Conservation (phyloP, 768 basidiomycete genomes). For the Collybia mongolica region DNA sequence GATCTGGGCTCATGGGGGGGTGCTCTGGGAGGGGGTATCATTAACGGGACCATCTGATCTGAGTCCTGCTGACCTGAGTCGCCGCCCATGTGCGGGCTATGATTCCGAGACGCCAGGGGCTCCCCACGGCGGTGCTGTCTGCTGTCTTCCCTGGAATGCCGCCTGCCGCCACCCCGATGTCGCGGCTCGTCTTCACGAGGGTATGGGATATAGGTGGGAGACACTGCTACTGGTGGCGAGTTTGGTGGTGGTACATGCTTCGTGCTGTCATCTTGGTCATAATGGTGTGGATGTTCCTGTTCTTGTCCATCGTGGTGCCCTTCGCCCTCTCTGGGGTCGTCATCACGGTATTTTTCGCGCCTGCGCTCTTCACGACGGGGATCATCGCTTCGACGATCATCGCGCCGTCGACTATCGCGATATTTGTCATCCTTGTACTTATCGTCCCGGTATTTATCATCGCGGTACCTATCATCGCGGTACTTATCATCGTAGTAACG, state of each 20-base stretch:
- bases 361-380: neutral
- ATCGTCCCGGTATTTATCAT: slow-evolving; percentile 3
- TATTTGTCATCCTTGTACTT: slow-evolving; percentile 1
- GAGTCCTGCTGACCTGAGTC: slow-evolving; percentile 19
- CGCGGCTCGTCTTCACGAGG: slow-evolving; percentile 8
- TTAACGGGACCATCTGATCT: slow-evolving; percentile 24
- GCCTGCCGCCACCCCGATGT: slow-evolving; percentile 5
- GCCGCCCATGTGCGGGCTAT: slow-evolving; percentile 14
- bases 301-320: neutral
- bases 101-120: slow-evolving; percentile 9
- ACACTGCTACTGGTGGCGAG: slow-evolving; percentile 5
- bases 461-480: neutral
- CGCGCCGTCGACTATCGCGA: neutral
- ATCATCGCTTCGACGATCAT: neutral
- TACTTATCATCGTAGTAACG: slow-evolving; percentile 5
- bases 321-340: neutral
- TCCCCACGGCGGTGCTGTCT: slow-evolving; percentile 4
- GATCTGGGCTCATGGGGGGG: slow-evolving; percentile 16
- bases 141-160: slow-evolving; percentile 8
- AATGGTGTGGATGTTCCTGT: slow-evolving; percentile 1
- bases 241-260: neutral
- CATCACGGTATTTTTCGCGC: neutral
- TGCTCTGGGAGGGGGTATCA: slow-evolving; percentile 24
- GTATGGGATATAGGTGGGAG: slow-evolving; percentile 15
- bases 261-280: neutral